A percentile compares a stretch with the other conserved stretches of the same genome.
Evolutionary conservation across 2,329 filamentous ascomycete genomes (phyloP).

Genomic region (Xylariaceae sp.): DNA sequence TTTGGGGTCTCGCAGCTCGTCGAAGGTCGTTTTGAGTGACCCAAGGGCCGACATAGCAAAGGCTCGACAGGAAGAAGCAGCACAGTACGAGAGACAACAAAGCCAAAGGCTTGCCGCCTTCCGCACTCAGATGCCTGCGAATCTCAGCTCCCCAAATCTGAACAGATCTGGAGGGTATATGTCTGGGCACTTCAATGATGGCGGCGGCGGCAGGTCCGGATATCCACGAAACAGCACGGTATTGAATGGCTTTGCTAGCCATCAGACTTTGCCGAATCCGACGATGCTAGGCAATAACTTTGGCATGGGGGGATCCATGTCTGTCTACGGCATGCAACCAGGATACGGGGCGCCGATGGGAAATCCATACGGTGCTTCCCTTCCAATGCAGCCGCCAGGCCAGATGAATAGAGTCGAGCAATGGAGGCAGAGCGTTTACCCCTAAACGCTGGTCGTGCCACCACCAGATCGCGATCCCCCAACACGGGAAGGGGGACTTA

Average conservation of each 20-base stretch:
- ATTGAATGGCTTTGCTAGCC: slow-evolving; percentile 8
- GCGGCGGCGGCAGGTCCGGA: slow-evolving; percentile 32
- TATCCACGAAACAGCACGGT: slow-evolving; percentile 16
- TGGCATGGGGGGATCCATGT: slow-evolving; percentile 13
- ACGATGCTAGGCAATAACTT: slow-evolving; percentile 16
- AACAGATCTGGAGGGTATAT: slow-evolving; percentile 38
- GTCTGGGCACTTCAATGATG: slow-evolving; percentile 49
- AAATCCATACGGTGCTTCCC: slow-evolving; percentile 14
- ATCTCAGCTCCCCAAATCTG: slow-evolving; percentile 24
- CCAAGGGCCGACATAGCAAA: slow-evolving; percentile 34
- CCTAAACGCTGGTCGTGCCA: too few species aligned
- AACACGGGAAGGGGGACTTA: too few species aligned
- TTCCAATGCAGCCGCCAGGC: slow-evolving; percentile 17
- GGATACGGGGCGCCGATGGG: slow-evolving; percentile 12
- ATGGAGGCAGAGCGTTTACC: slow-evolving; percentile 25
- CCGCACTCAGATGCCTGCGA: slow-evolving; percentile 41
- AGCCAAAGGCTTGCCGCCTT: slow-evolving; percentile 42
- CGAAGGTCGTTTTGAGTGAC: slow-evolving; percentile 27
- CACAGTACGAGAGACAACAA: slow-evolving; percentile 32
- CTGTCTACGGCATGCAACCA: slow-evolving; percentile 7
- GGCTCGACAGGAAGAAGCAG: slow-evolving; percentile 33
- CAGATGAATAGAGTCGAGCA: slow-evolving; percentile 26
- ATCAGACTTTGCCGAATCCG: slow-evolving; percentile 8
- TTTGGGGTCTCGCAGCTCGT: slow-evolving; percentile 34
- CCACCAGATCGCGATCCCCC: too few species aligned